Evolutionary conservation across 139 green algal genomes (phyloP).

Genomic region (Penium margaritaceum): DNA sequence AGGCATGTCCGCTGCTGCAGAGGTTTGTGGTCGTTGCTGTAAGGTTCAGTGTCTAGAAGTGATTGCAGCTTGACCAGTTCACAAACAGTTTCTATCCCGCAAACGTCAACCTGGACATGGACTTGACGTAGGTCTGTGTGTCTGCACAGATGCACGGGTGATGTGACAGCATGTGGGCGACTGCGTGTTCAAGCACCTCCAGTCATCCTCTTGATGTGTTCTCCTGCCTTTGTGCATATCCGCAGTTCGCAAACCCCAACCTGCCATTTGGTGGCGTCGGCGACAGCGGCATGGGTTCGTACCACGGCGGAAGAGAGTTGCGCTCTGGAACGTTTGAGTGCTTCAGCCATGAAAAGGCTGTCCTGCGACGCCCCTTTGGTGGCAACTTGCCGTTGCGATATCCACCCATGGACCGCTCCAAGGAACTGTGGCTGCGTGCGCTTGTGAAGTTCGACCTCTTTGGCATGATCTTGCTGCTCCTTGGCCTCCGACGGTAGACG

Average conservation of each 20-base stretch:
- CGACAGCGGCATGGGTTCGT: conserved; percentile 43
- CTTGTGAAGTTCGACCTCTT: neutral
- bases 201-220: no score
- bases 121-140: no score
- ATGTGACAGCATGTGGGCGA: no score
- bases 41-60: no score
- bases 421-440: neutral
- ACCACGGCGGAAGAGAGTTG: conserved; percentile 47
- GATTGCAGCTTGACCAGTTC: no score
- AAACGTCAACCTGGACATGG: no score
- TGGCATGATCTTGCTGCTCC: neutral
- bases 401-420: conserved; percentile 7
- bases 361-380: conserved; percentile 11
- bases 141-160: no score
- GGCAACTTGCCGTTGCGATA: neutral
- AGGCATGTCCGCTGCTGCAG: no score
- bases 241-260: neutral
- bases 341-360: conserved; percentile 45
- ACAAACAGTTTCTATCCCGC: no score
- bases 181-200: no score
- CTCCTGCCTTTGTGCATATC: neutral
- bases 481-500: conserved; percentile 1
- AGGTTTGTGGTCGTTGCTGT: no score
- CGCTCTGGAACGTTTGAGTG: conserved; percentile 43
- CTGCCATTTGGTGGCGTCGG: conserved; percentile 51